Percentiles rank a stretch among this genome's conserved stretches.
Evolutionary conservation across 129 eudicot species (phyloP).

Genomic region (Apium graveolens): DNA sequence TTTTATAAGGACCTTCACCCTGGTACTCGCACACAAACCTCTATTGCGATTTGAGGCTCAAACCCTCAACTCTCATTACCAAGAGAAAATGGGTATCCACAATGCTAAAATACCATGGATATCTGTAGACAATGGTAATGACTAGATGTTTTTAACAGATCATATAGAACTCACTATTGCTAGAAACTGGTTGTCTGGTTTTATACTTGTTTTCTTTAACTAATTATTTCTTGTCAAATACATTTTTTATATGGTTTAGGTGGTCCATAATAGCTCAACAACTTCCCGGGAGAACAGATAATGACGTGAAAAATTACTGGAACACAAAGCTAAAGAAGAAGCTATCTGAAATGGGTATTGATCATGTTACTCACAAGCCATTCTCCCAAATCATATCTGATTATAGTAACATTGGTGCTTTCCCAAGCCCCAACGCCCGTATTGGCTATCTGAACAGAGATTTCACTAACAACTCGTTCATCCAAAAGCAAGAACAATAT

Average conservation of each 20-base stretch:
- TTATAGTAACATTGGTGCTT: slow-evolving; percentile 64
- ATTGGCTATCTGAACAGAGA: slow-evolving; percentile 34
- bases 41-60: neutral
- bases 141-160: neutral
- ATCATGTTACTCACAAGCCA: slow-evolving; percentile 83
- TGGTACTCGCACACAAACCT: neutral
- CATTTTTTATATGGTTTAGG: slow-evolving; percentile 21
- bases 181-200: neutral
- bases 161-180: neutral
- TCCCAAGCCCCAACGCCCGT: slow-evolving; percentile 28
- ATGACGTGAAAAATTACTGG: slow-evolving; percentile 76
- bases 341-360: slow-evolving; percentile 74
- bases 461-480: slow-evolving; percentile 26
- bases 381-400: slow-evolving; percentile 88
- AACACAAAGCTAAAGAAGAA: slow-evolving; percentile 64
- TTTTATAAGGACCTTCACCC: too few relatives aligned
- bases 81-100: neutral
- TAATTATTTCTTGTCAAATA: neutral
- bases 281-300: slow-evolving; percentile 85
- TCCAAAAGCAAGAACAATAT: slow-evolving; percentile 23
- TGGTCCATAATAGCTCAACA: slow-evolving; percentile 89
- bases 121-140: neutral
- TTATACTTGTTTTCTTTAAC: neutral
- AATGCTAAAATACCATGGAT: neutral
- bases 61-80: neutral